A percentile compares a stretch with the other conserved stretches of the same genome.
These are phyloP conservation scores for Fusarium sublunatum DNA, from an alignment of 2,329 filamentous ascomycete species.

Conservation along the genomic window DNA sequence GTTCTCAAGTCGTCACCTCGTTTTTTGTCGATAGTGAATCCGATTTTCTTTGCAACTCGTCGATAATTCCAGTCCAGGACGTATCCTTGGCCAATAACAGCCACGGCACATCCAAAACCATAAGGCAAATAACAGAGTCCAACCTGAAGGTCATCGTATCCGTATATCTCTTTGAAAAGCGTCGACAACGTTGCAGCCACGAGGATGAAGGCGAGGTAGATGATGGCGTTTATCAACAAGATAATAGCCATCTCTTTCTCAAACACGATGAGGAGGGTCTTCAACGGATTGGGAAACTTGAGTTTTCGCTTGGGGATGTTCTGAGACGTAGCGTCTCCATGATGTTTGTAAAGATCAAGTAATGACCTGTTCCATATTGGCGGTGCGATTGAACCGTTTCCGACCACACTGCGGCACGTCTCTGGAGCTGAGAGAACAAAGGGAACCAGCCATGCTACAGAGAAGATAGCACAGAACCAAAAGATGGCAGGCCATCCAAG, in stretches of 20 bases:
- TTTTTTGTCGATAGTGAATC: slow-evolving; percentile 69
- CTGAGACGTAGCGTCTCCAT: slow-evolving; percentile 51
- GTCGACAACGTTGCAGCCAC: slow-evolving; percentile 65
- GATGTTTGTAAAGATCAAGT: slow-evolving; percentile 59
- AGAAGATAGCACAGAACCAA: slow-evolving; percentile 73
- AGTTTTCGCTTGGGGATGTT: slow-evolving; percentile 56
- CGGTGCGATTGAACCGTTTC: slow-evolving; percentile 70
- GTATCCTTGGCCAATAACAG: slow-evolving; percentile 66
- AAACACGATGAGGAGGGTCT: slow-evolving; percentile 63
- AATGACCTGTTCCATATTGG: slow-evolving; percentile 68
- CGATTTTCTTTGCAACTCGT: slow-evolving; percentile 70
- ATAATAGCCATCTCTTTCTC: slow-evolving; percentile 69
- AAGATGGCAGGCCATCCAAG: slow-evolving; percentile 76
- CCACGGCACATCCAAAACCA: slow-evolving; percentile 61
- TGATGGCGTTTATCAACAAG: slow-evolving; percentile 62
- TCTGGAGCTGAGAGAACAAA: slow-evolving; percentile 69
- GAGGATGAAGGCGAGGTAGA: slow-evolving; percentile 68
- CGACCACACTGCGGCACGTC: slow-evolving; percentile 69
- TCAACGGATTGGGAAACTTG: slow-evolving; percentile 67
- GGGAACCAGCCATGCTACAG: slow-evolving; percentile 62
- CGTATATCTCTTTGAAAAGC: slow-evolving; percentile 63
- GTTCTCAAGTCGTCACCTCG: slow-evolving; percentile 63
- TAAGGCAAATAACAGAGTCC: slow-evolving; percentile 68
- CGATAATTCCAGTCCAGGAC: slow-evolving; percentile 76
- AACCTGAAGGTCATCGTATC: slow-evolving; percentile 62